Evolutionary conservation across 345 rosid genomes (phyloP).

Genomic region (Eucalyptus marginata): DNA sequence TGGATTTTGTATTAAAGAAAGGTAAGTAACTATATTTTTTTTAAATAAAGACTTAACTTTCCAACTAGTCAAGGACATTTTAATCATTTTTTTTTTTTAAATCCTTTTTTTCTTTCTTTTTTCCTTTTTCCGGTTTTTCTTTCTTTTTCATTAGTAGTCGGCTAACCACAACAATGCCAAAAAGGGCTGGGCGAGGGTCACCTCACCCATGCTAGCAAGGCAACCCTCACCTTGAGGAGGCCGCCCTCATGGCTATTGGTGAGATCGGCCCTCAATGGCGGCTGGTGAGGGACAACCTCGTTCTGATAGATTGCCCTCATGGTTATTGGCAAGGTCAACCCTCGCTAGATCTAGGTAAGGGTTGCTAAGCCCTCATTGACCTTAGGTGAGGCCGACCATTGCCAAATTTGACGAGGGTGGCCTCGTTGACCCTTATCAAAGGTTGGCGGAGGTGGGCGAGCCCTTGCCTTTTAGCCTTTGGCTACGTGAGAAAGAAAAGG

Average conservation of each 20-base stretch:
- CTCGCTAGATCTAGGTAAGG: accelerated
- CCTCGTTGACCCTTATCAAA: too few relatives aligned
- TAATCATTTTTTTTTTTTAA: too few relatives aligned
- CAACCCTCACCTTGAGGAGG: too few relatives aligned
- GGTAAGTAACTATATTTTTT: accelerated
- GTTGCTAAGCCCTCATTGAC: accelerated
- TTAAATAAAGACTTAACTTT: too few relatives aligned
- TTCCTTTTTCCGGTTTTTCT: accelerated
- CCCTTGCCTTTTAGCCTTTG: too few relatives aligned
- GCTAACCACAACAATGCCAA: accelerated
- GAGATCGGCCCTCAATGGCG: accelerated
- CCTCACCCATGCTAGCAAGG: too few relatives aligned
- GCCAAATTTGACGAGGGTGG: accelerated
- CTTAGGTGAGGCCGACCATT: too few relatives aligned
- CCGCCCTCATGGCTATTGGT: accelerated
- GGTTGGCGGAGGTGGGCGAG: accelerated
- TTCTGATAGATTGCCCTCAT: accelerated
- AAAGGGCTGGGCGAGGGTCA: accelerated
- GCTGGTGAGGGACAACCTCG: accelerated
- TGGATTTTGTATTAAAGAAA: too few relatives aligned
- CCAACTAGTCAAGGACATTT: accelerated
- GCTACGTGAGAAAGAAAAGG: accelerated
- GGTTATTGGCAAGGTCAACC: accelerated
- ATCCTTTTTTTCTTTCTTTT: too few relatives aligned
- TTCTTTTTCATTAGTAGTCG: accelerated